Conservation (phyloP, 225 moss, liverwort and hornwort genomes). For the Climacium dendroides region DNA sequence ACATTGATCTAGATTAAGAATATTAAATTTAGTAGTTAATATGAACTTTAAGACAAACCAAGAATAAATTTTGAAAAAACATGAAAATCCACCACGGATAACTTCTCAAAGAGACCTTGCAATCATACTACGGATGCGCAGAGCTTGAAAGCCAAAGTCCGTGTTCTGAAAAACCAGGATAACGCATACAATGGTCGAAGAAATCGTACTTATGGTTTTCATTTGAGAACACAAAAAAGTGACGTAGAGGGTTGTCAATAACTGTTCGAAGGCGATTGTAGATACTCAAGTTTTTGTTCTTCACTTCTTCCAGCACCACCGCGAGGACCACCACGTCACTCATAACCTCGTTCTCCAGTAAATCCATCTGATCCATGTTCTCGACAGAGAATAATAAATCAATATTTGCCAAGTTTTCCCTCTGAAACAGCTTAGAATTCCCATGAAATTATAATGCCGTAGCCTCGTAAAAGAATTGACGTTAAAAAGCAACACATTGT, state of each 20-base stretch:
- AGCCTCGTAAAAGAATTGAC: background rate
- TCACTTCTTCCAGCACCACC: conserved; percentile 89
- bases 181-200: background rate
- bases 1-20: background rate
- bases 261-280: conserved; percentile 85
- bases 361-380: conserved; percentile 56
- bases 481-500: background rate
- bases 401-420: background rate
- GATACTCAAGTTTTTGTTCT: conserved; percentile 76
- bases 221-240: conserved; percentile 89
- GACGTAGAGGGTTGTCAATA: conserved; percentile 65
- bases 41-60: background rate
- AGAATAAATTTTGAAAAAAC: background rate
- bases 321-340: conserved; percentile 81
- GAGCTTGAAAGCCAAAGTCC: background rate
- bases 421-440: background rate
- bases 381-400: background rate
- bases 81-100: background rate
- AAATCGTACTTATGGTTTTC: conserved; percentile 74
- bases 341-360: conserved; percentile 78
- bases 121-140: background rate
- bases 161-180: background rate
- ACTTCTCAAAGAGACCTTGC: background rate
- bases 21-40: background rate
- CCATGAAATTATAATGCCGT: background rate